phyloP scores from a whole-genome alignment of 2,329 filamentous ascomycete genomes.

The Aspergillus proliferans region DNA sequence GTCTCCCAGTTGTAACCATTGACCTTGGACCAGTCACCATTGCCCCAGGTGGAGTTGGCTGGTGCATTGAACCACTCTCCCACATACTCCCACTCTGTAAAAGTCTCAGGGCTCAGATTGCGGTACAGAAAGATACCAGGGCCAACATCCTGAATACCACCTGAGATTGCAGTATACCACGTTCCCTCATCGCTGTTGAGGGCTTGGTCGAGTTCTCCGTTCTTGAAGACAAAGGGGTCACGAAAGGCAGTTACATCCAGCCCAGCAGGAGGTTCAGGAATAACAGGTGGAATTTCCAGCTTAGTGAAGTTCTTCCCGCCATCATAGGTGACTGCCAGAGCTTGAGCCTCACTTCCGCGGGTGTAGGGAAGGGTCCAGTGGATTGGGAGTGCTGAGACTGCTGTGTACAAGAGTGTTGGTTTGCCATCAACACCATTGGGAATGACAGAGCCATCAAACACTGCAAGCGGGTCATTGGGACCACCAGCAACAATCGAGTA shows the following conservation, averaged over 20 bases:
- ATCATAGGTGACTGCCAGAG: constrained; percentile 40
- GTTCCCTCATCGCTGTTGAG: constrained; percentile 5
- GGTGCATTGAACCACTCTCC: constrained; percentile 15
- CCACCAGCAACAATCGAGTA: constrained; percentile 10
- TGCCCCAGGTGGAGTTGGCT: constrained; percentile 14
- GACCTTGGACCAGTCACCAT: constrained; percentile 13
- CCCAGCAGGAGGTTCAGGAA: constrained; percentile 20
- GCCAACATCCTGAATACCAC: constrained; percentile 11
- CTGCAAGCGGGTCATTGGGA: constrained; percentile 12
- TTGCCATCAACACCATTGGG: constrained; percentile 33
- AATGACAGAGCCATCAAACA: constrained; percentile 15
- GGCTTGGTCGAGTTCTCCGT: constrained; percentile 6
- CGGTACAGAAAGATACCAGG: constrained; percentile 14
- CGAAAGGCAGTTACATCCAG: constrained; percentile 15
- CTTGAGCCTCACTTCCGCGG: constrained; percentile 42
- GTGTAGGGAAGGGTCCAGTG: constrained; percentile 41
- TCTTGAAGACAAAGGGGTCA: constrained; percentile 15
- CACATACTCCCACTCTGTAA: constrained; percentile 16
- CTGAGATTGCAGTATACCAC: constrained; percentile 16
- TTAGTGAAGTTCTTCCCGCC: constrained; percentile 44
- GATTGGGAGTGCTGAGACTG: constrained; percentile 41
- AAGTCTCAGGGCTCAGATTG: constrained; percentile 7
- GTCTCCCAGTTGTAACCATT: constrained; percentile 17
- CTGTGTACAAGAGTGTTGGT: constrained; percentile 44
- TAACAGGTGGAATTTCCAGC: constrained; percentile 42